Evolutionary conservation across 257 asterid species (phyloP).

Genomic region (Jasminum sambac): DNA sequence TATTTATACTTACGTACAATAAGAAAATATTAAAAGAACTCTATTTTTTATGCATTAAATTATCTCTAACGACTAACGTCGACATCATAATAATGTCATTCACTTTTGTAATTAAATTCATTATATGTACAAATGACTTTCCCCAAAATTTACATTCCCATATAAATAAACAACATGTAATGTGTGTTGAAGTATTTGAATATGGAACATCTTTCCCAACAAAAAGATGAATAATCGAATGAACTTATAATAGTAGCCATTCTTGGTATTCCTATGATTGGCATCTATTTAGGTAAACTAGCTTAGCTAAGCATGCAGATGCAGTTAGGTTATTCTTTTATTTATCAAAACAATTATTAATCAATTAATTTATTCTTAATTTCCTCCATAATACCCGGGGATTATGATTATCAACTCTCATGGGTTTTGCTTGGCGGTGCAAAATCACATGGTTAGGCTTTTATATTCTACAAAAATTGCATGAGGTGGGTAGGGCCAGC

Average conservation of each 20-base stretch:
- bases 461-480: neutral
- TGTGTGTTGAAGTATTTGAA: no score
- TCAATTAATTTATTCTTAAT: neutral
- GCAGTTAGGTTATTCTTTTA: neutral
- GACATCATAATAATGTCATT: no score
- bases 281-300: neutral
- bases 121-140: no score
- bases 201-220: no score
- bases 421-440: constrained; percentile 31
- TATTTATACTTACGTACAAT: no score
- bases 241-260: neutral
- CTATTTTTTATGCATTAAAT: no score
- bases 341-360: neutral
- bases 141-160: no score
- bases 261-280: constrained; percentile 21
- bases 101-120: no score
- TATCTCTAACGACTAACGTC: no score
- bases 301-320: neutral
- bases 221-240: neutral
- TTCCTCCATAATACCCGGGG: neutral
- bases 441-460: constrained; percentile 35
- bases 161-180: no score
- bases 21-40: no score
- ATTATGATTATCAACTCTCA: constrained; percentile 4
- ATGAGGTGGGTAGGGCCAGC: constrained; percentile 3